phyloP scores from a whole-genome alignment of 345 rosid species.

The Populus euphratica region DNA sequence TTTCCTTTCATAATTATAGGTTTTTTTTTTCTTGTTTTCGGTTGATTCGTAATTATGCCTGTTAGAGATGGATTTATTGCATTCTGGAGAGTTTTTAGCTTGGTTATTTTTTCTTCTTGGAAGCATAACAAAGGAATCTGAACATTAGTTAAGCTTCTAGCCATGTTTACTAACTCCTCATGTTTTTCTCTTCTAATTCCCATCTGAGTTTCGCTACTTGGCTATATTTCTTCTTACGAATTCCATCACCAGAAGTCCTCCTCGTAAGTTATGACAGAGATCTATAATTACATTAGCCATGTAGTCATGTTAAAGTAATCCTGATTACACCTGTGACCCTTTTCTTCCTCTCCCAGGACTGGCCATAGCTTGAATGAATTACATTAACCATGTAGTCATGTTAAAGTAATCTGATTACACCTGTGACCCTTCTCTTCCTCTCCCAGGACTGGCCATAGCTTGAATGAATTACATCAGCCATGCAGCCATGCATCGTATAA shows the following conservation, averaged over 20 bases:
- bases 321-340: neutral
- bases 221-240: neutral
- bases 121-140: neutral
- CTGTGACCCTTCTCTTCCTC: neutral
- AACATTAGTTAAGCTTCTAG: neutral
- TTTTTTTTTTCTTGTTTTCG: neutral
- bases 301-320: neutral
- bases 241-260: neutral
- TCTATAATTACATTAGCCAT: neutral
- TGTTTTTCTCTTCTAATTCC: neutral
- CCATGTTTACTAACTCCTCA: neutral
- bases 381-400: too few relatives aligned
- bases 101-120: neutral
- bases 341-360: neutral
- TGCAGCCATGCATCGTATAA: too few relatives aligned
- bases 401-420: neutral
- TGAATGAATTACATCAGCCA: neutral
- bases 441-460: neutral
- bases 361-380: neutral
- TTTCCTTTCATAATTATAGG: neutral
- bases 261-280: neutral
- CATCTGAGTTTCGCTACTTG: neutral
- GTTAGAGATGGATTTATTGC: slow-evolving; percentile 7
- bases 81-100: neutral
- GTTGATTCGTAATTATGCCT: slow-evolving; percentile 3